These are phyloP conservation scores for Recurvomyces mirabilis DNA, from an alignment of 495 filamentous ascomycete genomes.

Conservation along the genomic window DNA sequence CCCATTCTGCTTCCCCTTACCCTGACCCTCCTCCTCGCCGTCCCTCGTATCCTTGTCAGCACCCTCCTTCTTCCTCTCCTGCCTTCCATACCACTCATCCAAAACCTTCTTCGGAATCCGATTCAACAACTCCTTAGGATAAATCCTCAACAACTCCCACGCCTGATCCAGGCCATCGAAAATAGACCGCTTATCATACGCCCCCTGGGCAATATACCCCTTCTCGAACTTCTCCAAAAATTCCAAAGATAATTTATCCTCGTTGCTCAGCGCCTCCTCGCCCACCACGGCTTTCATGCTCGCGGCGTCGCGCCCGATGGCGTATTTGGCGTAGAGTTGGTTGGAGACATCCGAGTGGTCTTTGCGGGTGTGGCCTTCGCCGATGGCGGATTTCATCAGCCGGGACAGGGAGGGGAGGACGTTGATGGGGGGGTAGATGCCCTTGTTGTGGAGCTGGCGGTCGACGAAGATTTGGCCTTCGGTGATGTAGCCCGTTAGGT, in stretches of 20 bases:
- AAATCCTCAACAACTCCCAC: constrained; percentile 91
- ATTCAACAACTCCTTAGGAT: constrained; percentile 94
- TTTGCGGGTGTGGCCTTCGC: constrained; percentile 86
- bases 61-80: constrained; percentile 42
- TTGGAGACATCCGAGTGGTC: constrained; percentile 98
- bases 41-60: constrained; percentile 35
- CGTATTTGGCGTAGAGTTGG: constrained; percentile 99
- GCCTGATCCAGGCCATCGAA: constrained; percentile 88
- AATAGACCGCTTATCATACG: constrained; percentile 84
- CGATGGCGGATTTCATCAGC: constrained; percentile 99
- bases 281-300: constrained; percentile 99
- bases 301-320: constrained; percentile 94
- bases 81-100: constrained; percentile 81
- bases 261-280: constrained; percentile 86
- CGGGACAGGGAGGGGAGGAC: constrained; percentile 95
- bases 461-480: constrained; percentile 98
- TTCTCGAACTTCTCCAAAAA: constrained; percentile 98
- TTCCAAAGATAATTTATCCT: constrained; percentile 95
- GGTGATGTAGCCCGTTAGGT: constrained; percentile 97
- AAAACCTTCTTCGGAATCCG: constrained; percentile 89
- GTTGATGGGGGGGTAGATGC: constrained; percentile 98
- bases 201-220: constrained; percentile 78
- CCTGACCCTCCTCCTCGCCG: constrained; percentile 17
- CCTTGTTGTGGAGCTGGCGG: constrained; percentile 87
- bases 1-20: constrained; percentile 40